Conservation (phyloP, 768 basidiomycete species). For the Kwoniella sp. region DNA sequence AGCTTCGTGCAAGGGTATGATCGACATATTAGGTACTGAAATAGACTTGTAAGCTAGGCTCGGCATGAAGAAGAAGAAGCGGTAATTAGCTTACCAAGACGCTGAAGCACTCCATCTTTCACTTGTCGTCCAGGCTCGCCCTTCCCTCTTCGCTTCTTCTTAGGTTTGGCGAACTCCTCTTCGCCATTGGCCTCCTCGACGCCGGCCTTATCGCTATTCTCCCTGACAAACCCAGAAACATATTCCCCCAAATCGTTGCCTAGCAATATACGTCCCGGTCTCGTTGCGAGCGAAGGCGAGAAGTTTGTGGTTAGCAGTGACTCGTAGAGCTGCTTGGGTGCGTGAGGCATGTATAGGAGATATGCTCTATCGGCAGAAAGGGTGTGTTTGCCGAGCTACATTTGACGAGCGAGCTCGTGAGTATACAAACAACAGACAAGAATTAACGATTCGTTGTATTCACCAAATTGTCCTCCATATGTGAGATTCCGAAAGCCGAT, state of each 20-base stretch:
- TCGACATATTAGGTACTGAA: constrained; percentile 37
- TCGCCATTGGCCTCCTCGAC: constrained; percentile 1
- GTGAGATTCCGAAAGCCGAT: constrained; percentile 14
- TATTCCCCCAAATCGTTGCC: constrained; percentile 48
- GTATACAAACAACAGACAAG: too few species aligned
- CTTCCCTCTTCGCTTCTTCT: constrained; percentile 44
- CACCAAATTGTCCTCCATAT: constrained; percentile 38
- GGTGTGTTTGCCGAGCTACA: constrained; percentile 33
- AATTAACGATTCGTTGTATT: too few species aligned
- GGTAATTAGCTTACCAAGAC: constrained; percentile 37
- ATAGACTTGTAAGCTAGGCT: neutral
- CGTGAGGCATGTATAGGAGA: constrained; percentile 48
- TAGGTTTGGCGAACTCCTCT: constrained; percentile 39
- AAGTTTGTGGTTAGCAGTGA: constrained; percentile 34
- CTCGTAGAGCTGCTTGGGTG: constrained; percentile 42
- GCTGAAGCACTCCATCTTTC: constrained; percentile 37
- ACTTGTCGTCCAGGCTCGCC: constrained; percentile 1
- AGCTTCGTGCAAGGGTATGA: constrained; percentile 13
- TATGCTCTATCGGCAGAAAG: constrained; percentile 26
- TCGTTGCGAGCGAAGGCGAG: constrained; percentile 11
- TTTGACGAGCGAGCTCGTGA: too few species aligned
- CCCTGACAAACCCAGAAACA: constrained; percentile 26
- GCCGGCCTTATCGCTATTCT: neutral
- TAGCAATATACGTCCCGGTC: constrained; percentile 29
- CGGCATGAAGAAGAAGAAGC: neutral